Evolutionary conservation across 108 stramenopile species (phyloP).

Genomic region (Schizochytrium sp.): DNA sequence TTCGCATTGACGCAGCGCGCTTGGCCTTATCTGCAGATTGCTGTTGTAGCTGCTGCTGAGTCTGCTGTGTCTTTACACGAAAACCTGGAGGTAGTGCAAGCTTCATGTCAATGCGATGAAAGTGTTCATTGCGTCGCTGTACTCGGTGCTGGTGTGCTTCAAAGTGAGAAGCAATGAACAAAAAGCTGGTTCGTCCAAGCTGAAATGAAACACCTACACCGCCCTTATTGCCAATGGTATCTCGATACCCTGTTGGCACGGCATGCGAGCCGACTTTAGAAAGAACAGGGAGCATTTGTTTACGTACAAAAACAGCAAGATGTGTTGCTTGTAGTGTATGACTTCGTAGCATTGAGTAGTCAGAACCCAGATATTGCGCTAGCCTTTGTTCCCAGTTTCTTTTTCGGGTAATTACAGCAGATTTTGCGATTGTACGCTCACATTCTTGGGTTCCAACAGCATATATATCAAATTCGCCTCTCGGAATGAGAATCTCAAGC

Average conservation of each 20-base stretch:
- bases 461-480: constrained; percentile 3
- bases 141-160: constrained; percentile 35
- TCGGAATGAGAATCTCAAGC: not conserved
- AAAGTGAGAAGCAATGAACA: constrained; percentile 62
- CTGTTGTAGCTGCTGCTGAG: too few relatives aligned
- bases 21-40: too few relatives aligned
- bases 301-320: constrained; percentile 58
- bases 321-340: constrained; percentile 65
- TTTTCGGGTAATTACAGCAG: constrained; percentile 56
- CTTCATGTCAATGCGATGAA: not conserved
- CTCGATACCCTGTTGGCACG: constrained; percentile 54
- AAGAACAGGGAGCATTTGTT: constrained; percentile 22
- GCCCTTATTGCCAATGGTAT: constrained; percentile 65
- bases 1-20: too few relatives aligned
- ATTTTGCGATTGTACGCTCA: constrained; percentile 51
- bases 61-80: not conserved
- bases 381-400: constrained; percentile 60
- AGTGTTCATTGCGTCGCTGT: not conserved
- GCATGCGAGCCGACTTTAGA: constrained; percentile 56
- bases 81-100: constrained; percentile 27
- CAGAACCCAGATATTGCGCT: not conserved
- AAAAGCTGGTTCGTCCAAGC: constrained; percentile 60
- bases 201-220: constrained; percentile 57
- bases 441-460: constrained; percentile 64
- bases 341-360: constrained; percentile 25